phyloP scores from a whole-genome alignment of 371 early-diverging fungal species.

The Mortierella sp. region DNA sequence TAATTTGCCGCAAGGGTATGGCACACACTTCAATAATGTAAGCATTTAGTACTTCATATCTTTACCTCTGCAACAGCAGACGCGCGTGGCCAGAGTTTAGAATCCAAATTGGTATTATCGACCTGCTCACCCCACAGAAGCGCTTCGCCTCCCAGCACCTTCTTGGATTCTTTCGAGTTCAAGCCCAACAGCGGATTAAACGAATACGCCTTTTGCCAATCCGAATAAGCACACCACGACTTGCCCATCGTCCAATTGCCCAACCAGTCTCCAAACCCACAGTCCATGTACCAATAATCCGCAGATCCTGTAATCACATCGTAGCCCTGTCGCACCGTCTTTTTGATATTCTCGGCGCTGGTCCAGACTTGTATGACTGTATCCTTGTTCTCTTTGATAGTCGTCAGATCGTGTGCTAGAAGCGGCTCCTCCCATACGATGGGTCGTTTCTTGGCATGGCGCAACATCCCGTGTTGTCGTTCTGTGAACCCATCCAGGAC shows the following conservation, averaged over 20 bases:
- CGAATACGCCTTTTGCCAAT: conserved; percentile 83
- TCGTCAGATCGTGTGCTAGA: conserved; percentile 56
- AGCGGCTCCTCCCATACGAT: conserved; percentile 60
- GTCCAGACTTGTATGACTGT: conserved; percentile 72
- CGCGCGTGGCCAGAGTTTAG: conserved; percentile 80
- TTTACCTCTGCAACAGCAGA: conserved; percentile 79
- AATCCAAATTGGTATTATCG: conserved; percentile 74
- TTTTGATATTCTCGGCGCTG: conserved; percentile 61
- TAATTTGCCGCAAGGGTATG: background rate
- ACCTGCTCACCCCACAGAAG: conserved; percentile 80
- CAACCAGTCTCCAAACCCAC: conserved; percentile 69
- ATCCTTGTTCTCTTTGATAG: conserved; percentile 57
- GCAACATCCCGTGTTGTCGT: conserved; percentile 35
- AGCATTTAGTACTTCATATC: background rate
- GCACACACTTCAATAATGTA: background rate
- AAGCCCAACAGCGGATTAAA: conserved; percentile 74
- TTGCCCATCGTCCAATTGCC: conserved; percentile 58
- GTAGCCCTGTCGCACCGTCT: conserved; percentile 65
- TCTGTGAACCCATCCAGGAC: conserved; percentile 34
- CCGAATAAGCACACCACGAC: conserved; percentile 86
- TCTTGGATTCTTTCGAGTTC: conserved; percentile 60
- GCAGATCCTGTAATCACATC: conserved; percentile 68
- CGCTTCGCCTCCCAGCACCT: conserved; percentile 66
- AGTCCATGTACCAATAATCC: conserved; percentile 81
- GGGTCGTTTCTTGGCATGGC: conserved; percentile 19